These are phyloP conservation scores for Imleria badia DNA, from an alignment of 768 basidiomycete species.

Conservation along the genomic window DNA sequence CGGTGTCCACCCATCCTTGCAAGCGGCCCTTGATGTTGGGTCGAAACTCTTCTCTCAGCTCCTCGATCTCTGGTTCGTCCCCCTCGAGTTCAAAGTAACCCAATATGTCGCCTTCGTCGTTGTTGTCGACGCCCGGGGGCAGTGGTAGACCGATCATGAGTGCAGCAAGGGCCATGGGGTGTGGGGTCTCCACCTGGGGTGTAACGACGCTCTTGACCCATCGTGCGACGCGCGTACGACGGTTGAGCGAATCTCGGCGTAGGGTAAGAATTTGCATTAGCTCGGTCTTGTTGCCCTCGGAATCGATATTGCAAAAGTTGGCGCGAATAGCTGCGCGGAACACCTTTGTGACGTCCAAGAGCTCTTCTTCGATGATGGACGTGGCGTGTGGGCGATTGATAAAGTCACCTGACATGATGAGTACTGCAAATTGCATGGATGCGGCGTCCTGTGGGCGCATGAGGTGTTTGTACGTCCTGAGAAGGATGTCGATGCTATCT, in stretches of 20 bases:
- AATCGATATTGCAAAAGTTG: constrained; percentile 49
- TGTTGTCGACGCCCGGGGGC: constrained; percentile 37
- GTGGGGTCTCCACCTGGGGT: constrained; percentile 34
- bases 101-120: constrained; percentile 46
- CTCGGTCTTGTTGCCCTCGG: constrained; percentile 39
- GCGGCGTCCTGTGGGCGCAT: constrained; percentile 59
- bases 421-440: constrained; percentile 46
- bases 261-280: constrained; percentile 48
- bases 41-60: constrained; percentile 58
- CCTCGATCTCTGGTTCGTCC: constrained; percentile 56
- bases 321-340: constrained; percentile 44
- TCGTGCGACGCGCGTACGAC: constrained; percentile 46
- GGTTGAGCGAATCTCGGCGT: constrained; percentile 34
- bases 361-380: constrained; percentile 51
- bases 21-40: constrained; percentile 58
- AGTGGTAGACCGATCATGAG: constrained; percentile 60
- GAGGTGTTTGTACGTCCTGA: constrained; percentile 49
- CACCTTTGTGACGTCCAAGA: constrained; percentile 44
- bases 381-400: constrained; percentile 34
- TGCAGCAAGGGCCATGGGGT: constrained; percentile 62
- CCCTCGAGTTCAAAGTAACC: constrained; percentile 52
- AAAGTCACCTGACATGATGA: constrained; percentile 33
- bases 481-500: constrained; percentile 39
- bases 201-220: constrained; percentile 54
- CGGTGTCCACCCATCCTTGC: constrained; percentile 53